Percentiles rank a stretch among this genome's conserved stretches.
Evolutionary conservation across 805 yeast species (phyloP).

Genomic region (Saccharomycopsis sp.): DNA sequence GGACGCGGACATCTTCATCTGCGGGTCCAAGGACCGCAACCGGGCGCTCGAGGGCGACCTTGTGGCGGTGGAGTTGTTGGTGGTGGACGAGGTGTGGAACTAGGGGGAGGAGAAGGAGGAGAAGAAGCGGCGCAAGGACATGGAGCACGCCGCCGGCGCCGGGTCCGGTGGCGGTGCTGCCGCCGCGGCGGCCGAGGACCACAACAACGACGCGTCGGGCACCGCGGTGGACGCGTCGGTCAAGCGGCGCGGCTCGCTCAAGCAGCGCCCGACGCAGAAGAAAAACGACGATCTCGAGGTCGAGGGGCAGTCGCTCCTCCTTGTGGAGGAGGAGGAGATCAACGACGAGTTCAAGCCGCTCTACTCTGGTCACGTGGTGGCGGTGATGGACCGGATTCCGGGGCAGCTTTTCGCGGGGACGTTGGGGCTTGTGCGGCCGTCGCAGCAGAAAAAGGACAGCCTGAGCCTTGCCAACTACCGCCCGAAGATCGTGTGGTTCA

Average conservation of each 20-base stretch:
- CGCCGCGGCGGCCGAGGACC: constrained; percentile 13
- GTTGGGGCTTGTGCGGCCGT: constrained; percentile 87
- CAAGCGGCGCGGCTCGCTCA: constrained; percentile 76
- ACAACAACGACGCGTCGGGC: constrained; percentile 28
- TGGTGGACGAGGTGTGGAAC: constrained; percentile 97
- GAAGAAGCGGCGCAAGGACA: constrained; percentile 83
- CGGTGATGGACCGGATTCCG: constrained; percentile 94
- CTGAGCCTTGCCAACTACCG: constrained; percentile 32
- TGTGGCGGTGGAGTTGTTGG: constrained; percentile 90
- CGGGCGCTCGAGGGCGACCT: constrained; percentile 95
- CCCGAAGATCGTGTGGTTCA: constrained; percentile 98
- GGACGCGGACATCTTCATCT: constrained; percentile 94
- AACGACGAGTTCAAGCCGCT: constrained; percentile 88
- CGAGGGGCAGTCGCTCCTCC: constrained; percentile 87
- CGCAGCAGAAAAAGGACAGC: constrained; percentile 82
- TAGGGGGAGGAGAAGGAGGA: constrained; percentile 96
- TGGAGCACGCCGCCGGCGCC: constrained; percentile 30
- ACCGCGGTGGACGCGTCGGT: constrained; percentile 30
- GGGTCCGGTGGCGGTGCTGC: constrained; percentile 23
- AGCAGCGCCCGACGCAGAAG: constrained; percentile 94
- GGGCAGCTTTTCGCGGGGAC: constrained; percentile 96
- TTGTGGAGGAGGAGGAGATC: constrained; percentile 93
- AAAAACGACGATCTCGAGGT: constrained; percentile 98
- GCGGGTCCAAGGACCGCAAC: constrained; percentile 97
- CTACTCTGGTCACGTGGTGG: constrained; percentile 97